A percentile compares a stretch with the other conserved stretches of the same genome.
Evolutionary conservation across 176 grass and related monocot species (phyloP).

Genomic region (Aegilops sharonensis): DNA sequence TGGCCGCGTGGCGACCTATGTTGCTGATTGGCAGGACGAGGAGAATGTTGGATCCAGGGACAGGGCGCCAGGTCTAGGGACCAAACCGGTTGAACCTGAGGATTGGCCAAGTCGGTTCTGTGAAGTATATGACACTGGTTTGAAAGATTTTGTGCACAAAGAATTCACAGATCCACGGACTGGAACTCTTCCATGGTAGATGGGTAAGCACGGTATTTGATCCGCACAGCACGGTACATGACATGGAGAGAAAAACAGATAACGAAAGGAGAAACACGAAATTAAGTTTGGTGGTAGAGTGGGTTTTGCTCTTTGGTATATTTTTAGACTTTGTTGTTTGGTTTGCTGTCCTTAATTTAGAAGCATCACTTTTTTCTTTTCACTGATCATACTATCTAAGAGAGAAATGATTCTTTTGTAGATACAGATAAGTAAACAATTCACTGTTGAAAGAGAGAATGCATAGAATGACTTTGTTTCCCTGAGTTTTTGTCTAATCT

Average conservation of each 20-base stretch:
- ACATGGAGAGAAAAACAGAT: conserved; percentile 30
- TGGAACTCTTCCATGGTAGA: conserved; percentile 83
- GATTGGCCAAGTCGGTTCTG: conserved; percentile 90
- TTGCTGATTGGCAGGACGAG: conserved; percentile 90
- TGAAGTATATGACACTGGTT: conserved; percentile 76
- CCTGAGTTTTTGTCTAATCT: background rate
- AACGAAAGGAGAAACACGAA: conserved; percentile 22
- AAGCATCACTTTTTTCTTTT: conserved; percentile 34
- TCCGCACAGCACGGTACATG: conserved; percentile 3
- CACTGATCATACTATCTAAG: conserved; percentile 35
- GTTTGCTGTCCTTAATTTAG: background rate
- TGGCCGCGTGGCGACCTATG: conserved; percentile 82
- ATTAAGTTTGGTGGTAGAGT: conserved; percentile 26
- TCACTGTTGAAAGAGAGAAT: conserved; percentile 42
- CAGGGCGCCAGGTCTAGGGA: conserved; percentile 83
- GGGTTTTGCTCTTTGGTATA: conserved; percentile 44
- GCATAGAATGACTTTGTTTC: conserved; percentile 24
- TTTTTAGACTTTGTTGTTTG: conserved; percentile 1
- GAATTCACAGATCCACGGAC: conserved; percentile 43
- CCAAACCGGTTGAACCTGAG: conserved; percentile 77
- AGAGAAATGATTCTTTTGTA: conserved; percentile 93
- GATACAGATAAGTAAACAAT: conserved; percentile 50
- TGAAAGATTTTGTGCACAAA: conserved; percentile 75
- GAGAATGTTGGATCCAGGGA: conserved; percentile 97
- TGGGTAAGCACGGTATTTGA: conserved; percentile 29